Evolutionary conservation across 306 rosid species (phyloP).

Genomic region (Casuarina glauca): DNA sequence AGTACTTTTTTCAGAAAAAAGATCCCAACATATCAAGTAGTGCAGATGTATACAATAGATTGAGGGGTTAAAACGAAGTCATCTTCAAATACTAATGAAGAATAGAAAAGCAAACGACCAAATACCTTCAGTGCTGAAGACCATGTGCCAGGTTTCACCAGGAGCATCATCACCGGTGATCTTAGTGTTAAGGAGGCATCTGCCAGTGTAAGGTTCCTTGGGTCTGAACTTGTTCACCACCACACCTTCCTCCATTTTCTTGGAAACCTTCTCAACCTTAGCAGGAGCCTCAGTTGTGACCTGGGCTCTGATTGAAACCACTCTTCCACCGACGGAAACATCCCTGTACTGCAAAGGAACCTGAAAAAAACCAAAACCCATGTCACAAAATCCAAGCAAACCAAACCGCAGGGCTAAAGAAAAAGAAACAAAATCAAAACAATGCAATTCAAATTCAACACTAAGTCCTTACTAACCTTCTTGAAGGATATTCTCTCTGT

Average conservation of each 20-base stretch:
- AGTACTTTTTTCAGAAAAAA: background rate
- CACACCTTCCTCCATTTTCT: slow-evolving; percentile 89
- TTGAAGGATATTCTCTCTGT: slow-evolving; percentile 62
- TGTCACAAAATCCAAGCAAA: background rate
- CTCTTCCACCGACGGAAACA: slow-evolving; percentile 52
- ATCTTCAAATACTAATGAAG: background rate
- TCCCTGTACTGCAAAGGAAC: slow-evolving; percentile 52
- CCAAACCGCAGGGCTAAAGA: background rate
- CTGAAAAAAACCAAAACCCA: slow-evolving; percentile 38
- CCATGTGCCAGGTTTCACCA: slow-evolving; percentile 99
- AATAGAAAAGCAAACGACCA: background rate
- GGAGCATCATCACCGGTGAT: slow-evolving; percentile 99
- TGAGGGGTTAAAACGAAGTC: background rate
- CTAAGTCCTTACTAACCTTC: slow-evolving; percentile 45
- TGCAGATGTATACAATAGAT: background rate
- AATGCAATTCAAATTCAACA: background rate
- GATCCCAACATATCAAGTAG: background rate
- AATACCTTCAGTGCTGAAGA: slow-evolving; percentile 92
- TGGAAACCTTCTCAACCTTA: slow-evolving; percentile 72
- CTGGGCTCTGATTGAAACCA: slow-evolving; percentile 69
- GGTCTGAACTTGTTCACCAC: slow-evolving; percentile 85
- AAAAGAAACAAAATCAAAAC: background rate
- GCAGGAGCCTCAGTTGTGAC: slow-evolving; percentile 85
- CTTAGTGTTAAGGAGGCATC: slow-evolving; percentile 87
- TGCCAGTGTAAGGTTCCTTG: slow-evolving; percentile 71